These are phyloP conservation scores for Strigomonas culicis DNA, from an alignment of 208 protist species.

Conservation along the genomic window DNA sequence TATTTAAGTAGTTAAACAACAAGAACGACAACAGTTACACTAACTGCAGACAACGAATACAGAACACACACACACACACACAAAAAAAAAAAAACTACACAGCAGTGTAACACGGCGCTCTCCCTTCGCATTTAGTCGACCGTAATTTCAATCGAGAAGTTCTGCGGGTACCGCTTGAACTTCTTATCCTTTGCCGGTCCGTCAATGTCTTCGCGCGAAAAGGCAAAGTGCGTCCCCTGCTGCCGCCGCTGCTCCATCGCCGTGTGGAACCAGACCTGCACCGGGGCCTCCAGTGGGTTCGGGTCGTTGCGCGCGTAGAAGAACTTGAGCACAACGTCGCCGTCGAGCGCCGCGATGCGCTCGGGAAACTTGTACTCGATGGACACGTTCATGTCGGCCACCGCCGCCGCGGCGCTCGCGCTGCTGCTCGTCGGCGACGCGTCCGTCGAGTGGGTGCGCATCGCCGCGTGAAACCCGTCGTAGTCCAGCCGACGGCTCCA, in stretches of 20 bases:
- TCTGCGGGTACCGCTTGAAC: slow-evolving; percentile 46
- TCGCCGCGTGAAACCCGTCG: slow-evolving; percentile 12
- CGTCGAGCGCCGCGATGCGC: slow-evolving; percentile 44
- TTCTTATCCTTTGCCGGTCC: slow-evolving; percentile 75
- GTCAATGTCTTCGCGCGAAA: slow-evolving; percentile 46
- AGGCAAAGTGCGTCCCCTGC: slow-evolving; percentile 19
- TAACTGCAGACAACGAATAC: too few species aligned
- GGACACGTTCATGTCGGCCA: slow-evolving; percentile 8
- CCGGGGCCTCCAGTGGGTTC: slow-evolving; percentile 52
- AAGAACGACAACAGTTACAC: too few species aligned
- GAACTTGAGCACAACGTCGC: slow-evolving; percentile 65
- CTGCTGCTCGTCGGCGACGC: background rate
- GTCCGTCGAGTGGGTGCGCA: background rate
- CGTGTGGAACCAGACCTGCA: slow-evolving; percentile 82
- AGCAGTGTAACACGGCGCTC: slow-evolving; percentile 9
- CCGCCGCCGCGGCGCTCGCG: background rate
- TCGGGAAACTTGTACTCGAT: slow-evolving; percentile 35
- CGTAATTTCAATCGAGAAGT: slow-evolving; percentile 49
- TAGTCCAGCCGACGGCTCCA: slow-evolving; percentile 3
- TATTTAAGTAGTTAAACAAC: background rate
- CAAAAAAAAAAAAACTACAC: background rate
- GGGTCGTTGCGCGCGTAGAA: slow-evolving; percentile 65
- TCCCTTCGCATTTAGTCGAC: slow-evolving; percentile 17
- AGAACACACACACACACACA: background rate
- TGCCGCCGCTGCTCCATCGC: slow-evolving; percentile 47